A percentile compares a stretch with the other conserved stretches of the same genome.
Conservation (phyloP, 352 stramenopile species). For the Pythium insidiosum region DNA sequence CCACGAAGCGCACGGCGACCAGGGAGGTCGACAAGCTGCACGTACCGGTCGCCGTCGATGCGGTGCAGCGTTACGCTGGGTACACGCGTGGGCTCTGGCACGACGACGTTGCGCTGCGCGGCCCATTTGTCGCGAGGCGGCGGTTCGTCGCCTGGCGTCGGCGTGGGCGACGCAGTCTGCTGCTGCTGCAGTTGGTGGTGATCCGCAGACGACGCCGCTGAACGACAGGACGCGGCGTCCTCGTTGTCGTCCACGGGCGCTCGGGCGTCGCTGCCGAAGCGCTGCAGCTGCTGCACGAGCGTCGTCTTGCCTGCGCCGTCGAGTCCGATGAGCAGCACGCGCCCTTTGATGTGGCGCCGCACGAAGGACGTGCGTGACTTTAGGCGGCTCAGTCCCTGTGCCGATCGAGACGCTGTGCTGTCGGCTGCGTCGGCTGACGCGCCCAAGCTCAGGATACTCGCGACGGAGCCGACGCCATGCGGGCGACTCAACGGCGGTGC, state of each 20-base stretch:
- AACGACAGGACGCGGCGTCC: background rate
- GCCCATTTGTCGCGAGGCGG: slow-evolving; percentile 1
- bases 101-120: background rate
- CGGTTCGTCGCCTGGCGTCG: background rate
- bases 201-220: background rate
- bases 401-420: background rate
- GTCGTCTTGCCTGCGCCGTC: slow-evolving; percentile 57
- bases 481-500: no score
- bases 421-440: background rate
- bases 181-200: no score
- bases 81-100: slow-evolving; percentile 4
- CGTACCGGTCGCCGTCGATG: slow-evolving; percentile 30
- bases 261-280: slow-evolving; percentile 16
- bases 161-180: background rate
- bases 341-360: slow-evolving; percentile 33
- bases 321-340: slow-evolving; percentile 38
- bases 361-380: slow-evolving; percentile 15
- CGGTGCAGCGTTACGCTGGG: slow-evolving; percentile 11
- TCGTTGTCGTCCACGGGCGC: background rate
- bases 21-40: slow-evolving; percentile 39
- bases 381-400: background rate
- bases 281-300: slow-evolving; percentile 32
- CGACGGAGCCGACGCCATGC: background rate
- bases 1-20: slow-evolving; percentile 22
- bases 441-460: background rate